These are phyloP conservation scores for Pseudonitzschia delicatissima DNA, from an alignment of 108 stramenopile genomes.

Conservation along the genomic window DNA sequence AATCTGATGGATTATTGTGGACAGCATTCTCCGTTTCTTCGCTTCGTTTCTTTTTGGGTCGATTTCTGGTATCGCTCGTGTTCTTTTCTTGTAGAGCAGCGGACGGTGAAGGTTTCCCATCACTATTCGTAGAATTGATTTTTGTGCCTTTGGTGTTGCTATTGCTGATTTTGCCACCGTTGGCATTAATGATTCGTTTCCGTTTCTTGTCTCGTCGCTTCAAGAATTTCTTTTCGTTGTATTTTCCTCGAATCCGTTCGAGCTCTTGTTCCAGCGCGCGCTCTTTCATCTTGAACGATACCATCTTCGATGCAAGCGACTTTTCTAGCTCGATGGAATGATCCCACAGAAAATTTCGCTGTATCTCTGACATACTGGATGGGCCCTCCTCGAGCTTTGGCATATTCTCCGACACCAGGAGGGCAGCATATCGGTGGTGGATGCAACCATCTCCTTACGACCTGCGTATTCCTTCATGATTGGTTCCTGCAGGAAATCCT, in stretches of 20 bases:
- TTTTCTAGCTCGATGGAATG: not conserved
- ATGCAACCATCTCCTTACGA: constrained; percentile 2
- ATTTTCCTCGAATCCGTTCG: not conserved
- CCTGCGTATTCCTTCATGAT: constrained; percentile 20
- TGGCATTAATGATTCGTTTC: not conserved
- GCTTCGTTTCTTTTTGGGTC: not conserved
- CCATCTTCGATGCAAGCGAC: not conserved
- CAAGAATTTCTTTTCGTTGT: constrained; percentile 5
- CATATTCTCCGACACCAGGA: constrained; percentile 9
- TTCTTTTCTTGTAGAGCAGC: not conserved
- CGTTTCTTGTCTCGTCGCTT: constrained; percentile 3
- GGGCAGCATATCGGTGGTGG: constrained; percentile 2
- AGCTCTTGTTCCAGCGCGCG: not conserved
- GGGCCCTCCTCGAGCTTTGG: constrained; percentile 8
- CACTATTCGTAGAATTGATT: no score
- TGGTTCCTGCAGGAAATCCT: constrained; percentile 26
- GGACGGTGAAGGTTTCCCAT: not conserved
- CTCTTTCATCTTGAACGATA: not conserved
- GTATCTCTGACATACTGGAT: not conserved
- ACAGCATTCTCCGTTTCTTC: not conserved
- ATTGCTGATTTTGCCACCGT: not conserved
- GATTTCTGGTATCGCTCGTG: not conserved
- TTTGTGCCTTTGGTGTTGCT: no score
- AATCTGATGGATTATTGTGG: no score
- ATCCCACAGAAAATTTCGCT: not conserved